phyloP scores from a whole-genome alignment of 2,329 filamentous ascomycete genomes.

The Cyphellophora attinorum region DNA sequence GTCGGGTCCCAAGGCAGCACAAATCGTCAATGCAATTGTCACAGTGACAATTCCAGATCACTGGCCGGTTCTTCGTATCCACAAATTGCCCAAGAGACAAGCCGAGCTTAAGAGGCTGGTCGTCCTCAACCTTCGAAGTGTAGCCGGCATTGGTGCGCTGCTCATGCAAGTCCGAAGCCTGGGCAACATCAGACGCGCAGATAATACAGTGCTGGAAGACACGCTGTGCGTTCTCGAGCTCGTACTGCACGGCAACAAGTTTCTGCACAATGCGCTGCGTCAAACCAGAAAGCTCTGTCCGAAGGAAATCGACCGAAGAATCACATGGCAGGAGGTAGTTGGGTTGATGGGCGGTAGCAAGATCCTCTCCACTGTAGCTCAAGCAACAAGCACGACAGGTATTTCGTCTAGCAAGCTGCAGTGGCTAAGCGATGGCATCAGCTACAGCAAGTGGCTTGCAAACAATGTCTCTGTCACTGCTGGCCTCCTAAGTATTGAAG shows the following conservation, averaged over 20 bases:
- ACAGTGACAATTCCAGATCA: conserved; percentile 70
- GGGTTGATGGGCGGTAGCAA: conserved; percentile 51
- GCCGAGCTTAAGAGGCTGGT: conserved; percentile 37
- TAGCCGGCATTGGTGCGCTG: conserved; percentile 70
- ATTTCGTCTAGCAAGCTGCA: conserved; percentile 9
- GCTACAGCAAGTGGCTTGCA: conserved; percentile 65
- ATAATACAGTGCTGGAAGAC: conserved; percentile 25
- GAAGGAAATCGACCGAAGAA: conserved; percentile 21
- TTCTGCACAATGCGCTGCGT: conserved; percentile 9
- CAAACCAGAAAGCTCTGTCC: conserved; percentile 31
- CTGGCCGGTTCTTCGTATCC: conserved; percentile 45
- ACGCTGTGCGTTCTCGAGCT: conserved; percentile 26
- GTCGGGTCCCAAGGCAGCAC: conserved; percentile 59
- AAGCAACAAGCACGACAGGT: conserved; percentile 33
- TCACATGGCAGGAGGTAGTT: conserved; percentile 57
- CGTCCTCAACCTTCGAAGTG: conserved; percentile 57
- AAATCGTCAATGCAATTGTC: conserved; percentile 66
- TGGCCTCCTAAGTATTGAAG: conserved; percentile 28
- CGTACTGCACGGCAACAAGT: conserved; percentile 16
- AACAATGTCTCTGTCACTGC: conserved; percentile 45
- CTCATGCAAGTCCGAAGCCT: conserved; percentile 58
- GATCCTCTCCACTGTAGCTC: conserved; percentile 47
- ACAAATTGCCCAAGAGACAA: conserved; percentile 6
- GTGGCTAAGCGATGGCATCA: conserved; percentile 57
- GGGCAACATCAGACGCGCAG: conserved; percentile 26